These are phyloP conservation scores for Jamesozyma lodderae DNA, from an alignment of 805 yeast species.

Conservation along the genomic window DNA sequence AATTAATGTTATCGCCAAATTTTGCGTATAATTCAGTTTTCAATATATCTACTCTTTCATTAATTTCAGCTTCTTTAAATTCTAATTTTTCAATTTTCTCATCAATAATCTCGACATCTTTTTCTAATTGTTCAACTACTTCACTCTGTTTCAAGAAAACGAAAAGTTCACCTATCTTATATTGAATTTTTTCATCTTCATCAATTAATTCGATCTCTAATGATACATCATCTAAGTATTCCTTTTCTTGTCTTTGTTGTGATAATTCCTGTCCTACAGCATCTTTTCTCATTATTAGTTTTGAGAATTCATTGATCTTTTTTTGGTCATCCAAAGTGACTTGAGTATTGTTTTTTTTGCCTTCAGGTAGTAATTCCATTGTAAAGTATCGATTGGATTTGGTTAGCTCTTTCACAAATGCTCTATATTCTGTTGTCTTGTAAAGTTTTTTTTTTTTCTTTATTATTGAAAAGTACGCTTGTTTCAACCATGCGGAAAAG, in stretches of 20 bases:
- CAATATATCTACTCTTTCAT: conserved; percentile 46
- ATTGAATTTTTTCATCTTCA: conserved; percentile 60
- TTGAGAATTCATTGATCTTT: conserved; percentile 80
- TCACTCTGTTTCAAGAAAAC: conserved; percentile 58
- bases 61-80: conserved; percentile 40
- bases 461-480: no score
- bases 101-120: conserved; percentile 47
- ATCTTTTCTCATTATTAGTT: conserved; percentile 65
- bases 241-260: conserved; percentile 58
- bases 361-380: conserved; percentile 34
- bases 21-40: conserved; percentile 75
- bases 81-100: conserved; percentile 40
- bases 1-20: conserved; percentile 81
- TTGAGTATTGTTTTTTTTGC: conserved; percentile 33
- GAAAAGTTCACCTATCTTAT: conserved; percentile 73
- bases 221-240: conserved; percentile 76
- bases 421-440: no score
- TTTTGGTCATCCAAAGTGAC: conserved; percentile 65
- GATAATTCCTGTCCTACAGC: conserved; percentile 41
- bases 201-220: conserved; percentile 82
- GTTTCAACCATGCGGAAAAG: no score
- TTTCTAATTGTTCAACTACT: conserved; percentile 60
- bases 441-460: no score
- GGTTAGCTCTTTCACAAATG: no score
- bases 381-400: neutral